Base-by-base conservation (phyloP, 768 basidiomycete genomes). In the Auricularia sp. region DNA sequence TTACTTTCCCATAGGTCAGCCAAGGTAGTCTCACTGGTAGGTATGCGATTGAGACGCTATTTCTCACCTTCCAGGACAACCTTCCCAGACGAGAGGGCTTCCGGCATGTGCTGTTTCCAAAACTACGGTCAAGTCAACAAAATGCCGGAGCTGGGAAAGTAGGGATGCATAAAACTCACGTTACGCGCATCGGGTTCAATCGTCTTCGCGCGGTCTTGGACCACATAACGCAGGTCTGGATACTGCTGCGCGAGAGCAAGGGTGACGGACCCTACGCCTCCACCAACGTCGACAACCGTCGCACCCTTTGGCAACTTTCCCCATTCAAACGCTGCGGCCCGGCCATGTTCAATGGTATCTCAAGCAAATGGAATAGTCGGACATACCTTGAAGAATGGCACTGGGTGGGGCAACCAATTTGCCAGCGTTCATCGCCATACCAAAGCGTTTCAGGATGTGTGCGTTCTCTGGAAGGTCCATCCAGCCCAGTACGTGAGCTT, bases 381-480 rank as follows among this genome's bases (percentile, higher is more conserved):
- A 56, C 34, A 18, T 33, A 59, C 56, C 56, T 33, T 59, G 23
- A 1, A 59, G 14, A 18, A 34, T 59, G 2, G 34, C 14, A 14
- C 11, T 14, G 6, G 14, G 16, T 18, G 56, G 56, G 8, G 29
- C 7, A 14, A 59, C 10, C 29, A 12, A 29, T 29, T 59, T 59
- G 14, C 23, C 56, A 14, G 61, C 67, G 56, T 65, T 63, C 73
- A 79, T 78, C 8, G 71, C 77, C 3, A 71, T 66, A 1, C 67
- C 69, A 61, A 78, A 78, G 1, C 76, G 72, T 2, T 66, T 64
- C 12, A 70, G 65, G 12, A 68, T 54, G 3, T 33, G 62, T 36
- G 67, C 60, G 62, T 76, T 77, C 59, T 68, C 71, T 10, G 77
- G 72, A 5, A 66, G 51, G 21, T 72, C 69, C 14, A 68, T 69